Conservation (phyloP, 1,139 yeast genomes). For the Torulaspora globosa region DNA sequence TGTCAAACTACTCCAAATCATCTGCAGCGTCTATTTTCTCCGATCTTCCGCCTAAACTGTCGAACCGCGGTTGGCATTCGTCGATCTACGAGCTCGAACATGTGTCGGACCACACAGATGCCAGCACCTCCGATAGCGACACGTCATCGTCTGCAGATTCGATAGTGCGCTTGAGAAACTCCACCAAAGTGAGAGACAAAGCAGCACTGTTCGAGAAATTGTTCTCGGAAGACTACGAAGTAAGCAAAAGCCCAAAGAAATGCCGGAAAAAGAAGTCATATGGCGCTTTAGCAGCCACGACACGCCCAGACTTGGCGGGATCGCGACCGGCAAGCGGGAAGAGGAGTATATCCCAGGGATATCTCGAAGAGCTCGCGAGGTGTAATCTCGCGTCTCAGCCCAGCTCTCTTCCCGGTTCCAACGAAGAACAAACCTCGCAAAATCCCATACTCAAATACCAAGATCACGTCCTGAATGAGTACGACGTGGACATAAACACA, state of each 20-base stretch:
- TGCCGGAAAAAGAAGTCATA: slow-evolving; percentile 12
- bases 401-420: background rate
- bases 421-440: slow-evolving; percentile 1
- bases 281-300: slow-evolving; percentile 7
- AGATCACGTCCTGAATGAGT: background rate
- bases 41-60: slow-evolving; percentile 22
- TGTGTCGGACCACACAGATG: slow-evolving; percentile 12
- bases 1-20: slow-evolving; percentile 27
- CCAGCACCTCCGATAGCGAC: slow-evolving; percentile 11
- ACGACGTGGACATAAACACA: background rate
- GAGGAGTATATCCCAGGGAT: slow-evolving; percentile 19
- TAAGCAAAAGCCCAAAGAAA: slow-evolving; percentile 10
- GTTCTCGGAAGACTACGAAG: slow-evolving; percentile 15
- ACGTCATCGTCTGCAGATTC: slow-evolving; percentile 22
- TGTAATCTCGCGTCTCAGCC: slow-evolving; percentile 11
- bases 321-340: slow-evolving; percentile 8
- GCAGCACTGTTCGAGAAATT: slow-evolving; percentile 34
- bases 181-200: slow-evolving; percentile 35
- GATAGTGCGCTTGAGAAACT: slow-evolving; percentile 27
- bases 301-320: background rate
- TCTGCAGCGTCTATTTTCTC: slow-evolving; percentile 32
- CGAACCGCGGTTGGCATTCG: slow-evolving; percentile 27
- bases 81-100: slow-evolving; percentile 24
- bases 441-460: background rate
- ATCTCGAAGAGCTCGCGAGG: slow-evolving; percentile 20